Percentiles rank a stretch among this genome's conserved stretches.
Conservation (phyloP, 495 filamentous ascomycete genomes). For the Articulospora tetracladia region DNA sequence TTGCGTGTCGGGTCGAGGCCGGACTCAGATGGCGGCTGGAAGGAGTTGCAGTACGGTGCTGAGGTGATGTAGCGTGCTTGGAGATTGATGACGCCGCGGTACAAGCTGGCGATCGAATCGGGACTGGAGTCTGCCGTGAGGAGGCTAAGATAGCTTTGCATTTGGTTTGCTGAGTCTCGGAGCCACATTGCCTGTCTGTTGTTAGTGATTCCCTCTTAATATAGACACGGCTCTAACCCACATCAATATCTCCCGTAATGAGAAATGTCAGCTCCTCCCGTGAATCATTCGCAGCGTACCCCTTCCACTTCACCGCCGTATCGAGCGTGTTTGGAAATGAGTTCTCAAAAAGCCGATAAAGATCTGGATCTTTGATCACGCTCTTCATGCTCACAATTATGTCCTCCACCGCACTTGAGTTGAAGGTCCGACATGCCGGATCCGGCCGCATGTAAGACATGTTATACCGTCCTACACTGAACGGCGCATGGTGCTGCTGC, state of each 20-base stretch:
- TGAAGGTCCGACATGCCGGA: slow-evolving; percentile 58
- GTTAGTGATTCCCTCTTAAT: slow-evolving; percentile 42
- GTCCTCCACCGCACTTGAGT: slow-evolving; percentile 48
- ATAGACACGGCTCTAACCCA: slow-evolving; percentile 27
- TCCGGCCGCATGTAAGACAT: slow-evolving; percentile 55
- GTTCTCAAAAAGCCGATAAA: slow-evolving; percentile 62
- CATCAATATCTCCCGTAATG: slow-evolving; percentile 42
- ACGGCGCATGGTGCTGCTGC: slow-evolving; percentile 37
- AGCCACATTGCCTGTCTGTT: slow-evolving; percentile 73
- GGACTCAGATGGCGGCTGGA: slow-evolving; percentile 72
- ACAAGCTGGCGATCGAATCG: slow-evolving; percentile 53
- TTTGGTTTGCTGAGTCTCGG: slow-evolving; percentile 63
- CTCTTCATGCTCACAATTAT: slow-evolving; percentile 42
- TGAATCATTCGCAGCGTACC: slow-evolving; percentile 40
- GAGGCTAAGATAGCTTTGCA: slow-evolving; percentile 58
- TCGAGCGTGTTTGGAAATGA: slow-evolving; percentile 65
- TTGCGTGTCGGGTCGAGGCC: slow-evolving; percentile 44
- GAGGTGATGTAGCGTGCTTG: slow-evolving; percentile 58
- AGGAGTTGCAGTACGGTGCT: slow-evolving; percentile 61
- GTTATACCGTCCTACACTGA: slow-evolving; percentile 37
- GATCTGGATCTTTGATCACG: slow-evolving; percentile 58
- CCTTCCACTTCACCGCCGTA: slow-evolving; percentile 63
- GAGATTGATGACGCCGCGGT: slow-evolving; percentile 61
- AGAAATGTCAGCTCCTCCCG: slow-evolving; percentile 41
- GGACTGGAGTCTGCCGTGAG: slow-evolving; percentile 40